phyloP scores from a whole-genome alignment of 148 eudicot genomes.

The Simmondsia chinensis region DNA sequence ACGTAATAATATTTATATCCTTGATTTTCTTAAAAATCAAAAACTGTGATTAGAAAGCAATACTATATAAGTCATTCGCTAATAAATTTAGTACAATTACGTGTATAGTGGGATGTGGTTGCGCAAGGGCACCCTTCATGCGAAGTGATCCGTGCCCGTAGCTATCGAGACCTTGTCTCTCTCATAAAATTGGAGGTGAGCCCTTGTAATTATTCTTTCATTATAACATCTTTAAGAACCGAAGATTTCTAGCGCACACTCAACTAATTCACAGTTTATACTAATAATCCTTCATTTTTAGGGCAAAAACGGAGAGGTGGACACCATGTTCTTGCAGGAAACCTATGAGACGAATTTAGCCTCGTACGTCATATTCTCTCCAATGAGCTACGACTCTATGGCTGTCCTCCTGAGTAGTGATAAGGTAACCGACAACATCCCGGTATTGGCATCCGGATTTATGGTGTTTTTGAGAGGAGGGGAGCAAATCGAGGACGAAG shows the following conservation, averaged over 20 bases:
- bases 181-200: constrained; percentile 30
- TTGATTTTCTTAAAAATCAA: not conserved
- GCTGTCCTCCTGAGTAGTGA: constrained; percentile 17
- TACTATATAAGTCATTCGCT: no score
- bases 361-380: constrained; percentile 31
- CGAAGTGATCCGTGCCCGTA: constrained; percentile 18
- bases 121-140: constrained; percentile 13
- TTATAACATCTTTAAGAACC: no score
- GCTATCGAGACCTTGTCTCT: constrained; percentile 22
- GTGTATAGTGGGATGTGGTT: constrained; percentile 47
- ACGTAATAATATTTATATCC: not conserved
- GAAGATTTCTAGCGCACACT: no score
- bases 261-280: not conserved
- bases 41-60: no score
- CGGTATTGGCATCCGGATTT: constrained; percentile 41
- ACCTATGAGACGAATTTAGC: constrained; percentile 18
- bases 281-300: not conserved
- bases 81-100: not conserved
- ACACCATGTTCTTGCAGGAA: constrained; percentile 39
- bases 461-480: constrained; percentile 19
- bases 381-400: constrained; percentile 20
- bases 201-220: not conserved
- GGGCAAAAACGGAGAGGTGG: constrained; percentile 11
- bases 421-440: constrained; percentile 13
- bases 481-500: constrained; percentile 7